Evolutionary conservation across 2,329 filamentous ascomycete species (phyloP).

Genomic region (Sphaerulina musiva): DNA sequence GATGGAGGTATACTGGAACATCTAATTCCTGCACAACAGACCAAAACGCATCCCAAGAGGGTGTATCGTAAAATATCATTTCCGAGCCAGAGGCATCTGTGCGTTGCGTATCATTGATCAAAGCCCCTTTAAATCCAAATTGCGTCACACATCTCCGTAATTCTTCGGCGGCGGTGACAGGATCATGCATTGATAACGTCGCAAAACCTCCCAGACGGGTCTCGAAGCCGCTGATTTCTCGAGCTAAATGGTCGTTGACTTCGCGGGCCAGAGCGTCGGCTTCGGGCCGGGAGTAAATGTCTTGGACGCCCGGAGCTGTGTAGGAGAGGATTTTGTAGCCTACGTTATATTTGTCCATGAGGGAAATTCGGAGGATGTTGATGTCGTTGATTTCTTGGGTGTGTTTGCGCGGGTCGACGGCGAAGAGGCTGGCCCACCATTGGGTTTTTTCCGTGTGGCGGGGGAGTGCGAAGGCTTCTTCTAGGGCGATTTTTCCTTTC

Average conservation of each 20-base stretch:
- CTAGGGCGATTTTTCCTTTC: slow-evolving; percentile 53
- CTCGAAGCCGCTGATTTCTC: slow-evolving; percentile 38
- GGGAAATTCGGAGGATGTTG: slow-evolving; percentile 38
- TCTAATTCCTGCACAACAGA: slow-evolving; percentile 51
- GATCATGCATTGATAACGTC: slow-evolving; percentile 44
- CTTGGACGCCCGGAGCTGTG: slow-evolving; percentile 46
- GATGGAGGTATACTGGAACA: slow-evolving; percentile 60
- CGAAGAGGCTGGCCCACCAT: slow-evolving; percentile 58
- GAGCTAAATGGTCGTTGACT: slow-evolving; percentile 44
- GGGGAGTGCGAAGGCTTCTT: slow-evolving; percentile 57
- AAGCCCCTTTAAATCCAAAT: slow-evolving; percentile 34
- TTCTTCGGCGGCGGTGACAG: slow-evolving; percentile 46
- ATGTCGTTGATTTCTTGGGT: slow-evolving; percentile 48
- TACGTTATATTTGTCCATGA: slow-evolving; percentile 42
- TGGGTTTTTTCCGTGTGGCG: slow-evolving; percentile 52
- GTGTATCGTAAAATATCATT: slow-evolving; percentile 59
- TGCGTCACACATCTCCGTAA: slow-evolving; percentile 50
- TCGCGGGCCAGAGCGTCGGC: slow-evolving; percentile 41
- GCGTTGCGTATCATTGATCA: slow-evolving; percentile 43
- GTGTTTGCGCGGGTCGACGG: slow-evolving; percentile 55
- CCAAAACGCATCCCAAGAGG: slow-evolving; percentile 59
- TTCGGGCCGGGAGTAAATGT: slow-evolving; percentile 27
- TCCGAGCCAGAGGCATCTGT: slow-evolving; percentile 53
- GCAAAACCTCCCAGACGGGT: slow-evolving; percentile 44
- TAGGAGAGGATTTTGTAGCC: slow-evolving; percentile 46